Conservation (phyloP, 352 stramenopile genomes). For the Phytopythium ostracodes region DNA sequence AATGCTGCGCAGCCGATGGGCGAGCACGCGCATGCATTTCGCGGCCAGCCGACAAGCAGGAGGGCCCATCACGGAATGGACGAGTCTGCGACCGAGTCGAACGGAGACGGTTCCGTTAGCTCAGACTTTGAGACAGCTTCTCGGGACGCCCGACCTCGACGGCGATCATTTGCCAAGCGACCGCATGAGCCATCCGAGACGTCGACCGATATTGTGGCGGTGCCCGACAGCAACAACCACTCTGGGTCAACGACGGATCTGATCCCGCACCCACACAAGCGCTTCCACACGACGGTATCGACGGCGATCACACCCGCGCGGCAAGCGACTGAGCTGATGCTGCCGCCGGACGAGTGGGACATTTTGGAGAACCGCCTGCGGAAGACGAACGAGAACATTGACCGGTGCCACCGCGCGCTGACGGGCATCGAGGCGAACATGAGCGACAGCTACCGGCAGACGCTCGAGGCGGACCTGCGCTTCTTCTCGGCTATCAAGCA, state of each 20-base stretch:
- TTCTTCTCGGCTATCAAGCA: constrained; percentile 79
- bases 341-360: constrained; percentile 64
- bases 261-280: constrained; percentile 41
- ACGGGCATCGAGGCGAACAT: constrained; percentile 39
- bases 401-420: constrained; percentile 51
- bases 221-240: constrained; percentile 19
- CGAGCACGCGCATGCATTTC: not conserved
- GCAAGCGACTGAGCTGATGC: constrained; percentile 26
- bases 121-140: constrained; percentile 26
- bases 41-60: not conserved
- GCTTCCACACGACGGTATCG: constrained; percentile 38
- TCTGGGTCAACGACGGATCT: constrained; percentile 19
- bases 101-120: constrained; percentile 21
- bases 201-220: constrained; percentile 36
- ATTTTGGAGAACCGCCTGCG: constrained; percentile 54
- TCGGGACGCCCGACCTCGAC: not conserved
- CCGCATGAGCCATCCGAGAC: constrained; percentile 20
- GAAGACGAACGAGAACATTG: constrained; percentile 69
- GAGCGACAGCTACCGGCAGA: constrained; percentile 52
- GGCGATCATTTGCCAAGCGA: constrained; percentile 21
- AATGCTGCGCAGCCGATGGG: not conserved
- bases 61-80: not conserved
- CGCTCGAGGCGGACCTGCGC: constrained; percentile 52
- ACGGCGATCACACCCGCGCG: constrained; percentile 37
- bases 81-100: constrained; percentile 12